These are phyloP conservation scores for Fusarium lyarnte DNA, from an alignment of 2,329 filamentous ascomycete species.

Conservation along the genomic window DNA sequence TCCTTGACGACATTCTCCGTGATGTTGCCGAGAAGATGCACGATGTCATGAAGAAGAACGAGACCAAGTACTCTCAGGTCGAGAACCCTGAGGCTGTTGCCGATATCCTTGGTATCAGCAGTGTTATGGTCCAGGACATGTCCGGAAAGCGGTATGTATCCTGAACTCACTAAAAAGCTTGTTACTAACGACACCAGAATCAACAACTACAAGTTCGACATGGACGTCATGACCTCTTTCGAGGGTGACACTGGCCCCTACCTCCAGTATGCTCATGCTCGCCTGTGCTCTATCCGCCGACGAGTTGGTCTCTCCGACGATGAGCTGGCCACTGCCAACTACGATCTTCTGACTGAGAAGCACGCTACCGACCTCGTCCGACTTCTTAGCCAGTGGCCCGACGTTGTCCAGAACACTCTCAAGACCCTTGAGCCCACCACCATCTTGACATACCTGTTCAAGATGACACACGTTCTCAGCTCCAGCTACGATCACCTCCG, in stretches of 20 bases:
- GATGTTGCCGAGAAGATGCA: slow-evolving; percentile 96
- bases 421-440: slow-evolving; percentile 81
- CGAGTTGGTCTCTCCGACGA: slow-evolving; percentile 62
- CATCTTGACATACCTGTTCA: slow-evolving; percentile 73
- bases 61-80: slow-evolving; percentile 89
- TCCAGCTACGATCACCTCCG: slow-evolving; percentile 84
- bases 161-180: fast-evolving
- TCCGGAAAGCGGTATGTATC: slow-evolving; percentile 80
- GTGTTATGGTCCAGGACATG: slow-evolving; percentile 99
- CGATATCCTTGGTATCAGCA: slow-evolving; percentile 90
- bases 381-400: slow-evolving; percentile 84
- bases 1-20: slow-evolving; percentile 58
- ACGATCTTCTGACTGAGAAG: slow-evolving; percentile 74
- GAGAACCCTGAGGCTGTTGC: slow-evolving; percentile 83
- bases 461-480: slow-evolving; percentile 84
- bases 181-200: slow-evolving; percentile 52
- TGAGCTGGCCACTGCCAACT: slow-evolving; percentile 71
- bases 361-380: slow-evolving; percentile 80
- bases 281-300: slow-evolving; percentile 72
- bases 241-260: slow-evolving; percentile 88
- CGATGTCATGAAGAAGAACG: slow-evolving; percentile 93
- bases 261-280: slow-evolving; percentile 83
- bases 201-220: slow-evolving; percentile 78
- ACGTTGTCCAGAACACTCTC: slow-evolving; percentile 83
- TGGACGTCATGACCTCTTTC: slow-evolving; percentile 84